Evolutionary conservation across 495 filamentous ascomycete genomes (phyloP).

Genomic region (Penicillium diatomitis): DNA sequence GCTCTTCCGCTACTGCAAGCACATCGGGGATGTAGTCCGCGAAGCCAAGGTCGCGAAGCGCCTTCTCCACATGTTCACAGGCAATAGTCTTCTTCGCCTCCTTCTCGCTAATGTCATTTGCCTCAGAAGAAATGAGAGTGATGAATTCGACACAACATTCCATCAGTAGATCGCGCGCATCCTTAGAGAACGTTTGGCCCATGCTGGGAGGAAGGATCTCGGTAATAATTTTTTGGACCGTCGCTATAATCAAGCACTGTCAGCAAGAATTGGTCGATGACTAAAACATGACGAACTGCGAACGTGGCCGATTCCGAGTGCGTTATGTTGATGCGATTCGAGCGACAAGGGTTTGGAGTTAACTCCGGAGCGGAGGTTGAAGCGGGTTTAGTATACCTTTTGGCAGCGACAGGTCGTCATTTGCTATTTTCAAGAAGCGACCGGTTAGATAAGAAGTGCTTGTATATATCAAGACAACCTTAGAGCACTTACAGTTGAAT

Average conservation of each 20-base stretch:
- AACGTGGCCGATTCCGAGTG: neutral
- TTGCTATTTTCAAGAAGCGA: slow-evolving; percentile 38
- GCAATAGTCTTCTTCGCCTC: slow-evolving; percentile 98
- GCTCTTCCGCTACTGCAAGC: slow-evolving; percentile 77
- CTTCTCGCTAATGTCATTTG: slow-evolving; percentile 96
- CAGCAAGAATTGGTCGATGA: slow-evolving; percentile 4
- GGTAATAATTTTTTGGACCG: slow-evolving; percentile 93
- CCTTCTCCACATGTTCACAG: slow-evolving; percentile 90
- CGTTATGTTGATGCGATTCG: no score
- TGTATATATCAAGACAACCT: neutral
- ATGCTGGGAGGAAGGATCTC: slow-evolving; percentile 74
- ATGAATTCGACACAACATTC: slow-evolving; percentile 99
- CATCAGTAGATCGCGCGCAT: slow-evolving; percentile 89
- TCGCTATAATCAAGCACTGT: slow-evolving; percentile 47
- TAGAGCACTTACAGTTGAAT: slow-evolving; percentile 57
- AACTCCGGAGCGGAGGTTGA: no score
- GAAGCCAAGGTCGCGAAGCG: slow-evolving; percentile 83
- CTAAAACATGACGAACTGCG: slow-evolving; percentile 1
- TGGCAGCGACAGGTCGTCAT: slow-evolving; percentile 88
- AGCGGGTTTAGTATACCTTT: slow-evolving; percentile 53
- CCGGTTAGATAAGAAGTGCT: neutral
- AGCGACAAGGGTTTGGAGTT: no score
- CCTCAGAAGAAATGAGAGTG: slow-evolving; percentile 91
- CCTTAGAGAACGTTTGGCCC: slow-evolving; percentile 75
- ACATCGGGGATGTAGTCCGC: slow-evolving; percentile 82